Evolutionary conservation across 2,329 filamentous ascomycete genomes (phyloP), one percentile per base, ranked within the genome.

Genomic region (Davidsoniella virescens): DNA sequence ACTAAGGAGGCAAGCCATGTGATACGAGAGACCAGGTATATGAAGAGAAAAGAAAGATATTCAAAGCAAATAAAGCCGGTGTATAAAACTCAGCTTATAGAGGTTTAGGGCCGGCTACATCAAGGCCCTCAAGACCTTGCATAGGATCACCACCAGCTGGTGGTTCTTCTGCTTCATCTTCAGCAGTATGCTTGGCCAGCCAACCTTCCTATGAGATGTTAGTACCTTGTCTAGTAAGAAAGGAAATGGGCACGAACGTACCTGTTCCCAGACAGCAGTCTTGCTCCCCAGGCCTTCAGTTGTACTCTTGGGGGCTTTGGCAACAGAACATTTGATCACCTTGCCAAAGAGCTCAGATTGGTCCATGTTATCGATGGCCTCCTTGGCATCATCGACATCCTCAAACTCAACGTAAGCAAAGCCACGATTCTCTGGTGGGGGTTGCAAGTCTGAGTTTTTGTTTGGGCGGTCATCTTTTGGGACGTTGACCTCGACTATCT

Each of bases 331-430:
- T 64, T 88, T 94, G 63, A 98, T 82, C 12, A 92, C 82, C 53
- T 86, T 78, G 9, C 92, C 93, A 62, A 90, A 96, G 43, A 98
- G 76, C 67, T 96, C 90, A 54, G 88, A 84, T 63, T 94, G 87
- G 62, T 98, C 87, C 90, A 98, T 96, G 63, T 98, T 98, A 71
- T 96, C 87, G 63, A 98, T 94, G 47, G 92, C 92, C 66, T 96
- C 90, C 60, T 81, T 81, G 25, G 88, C 90, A 65, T 98, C 92
- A 52, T 82, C 77, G 10, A 79, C 73, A 52, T 87, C 76, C 59
- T 95, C 87, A 61, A 85, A 98, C 62, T 98, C 92, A 47, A 98
- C 85, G 63, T 98, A 96, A 52, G 88, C 92, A 64, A 96, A 98
- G 1, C 93, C 92, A 48, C 88, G 75, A 64, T 98, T 92, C n/a